phyloP scores from a whole-genome alignment of 441 rosid genomes.

The Syzygium syzygioides region DNA sequence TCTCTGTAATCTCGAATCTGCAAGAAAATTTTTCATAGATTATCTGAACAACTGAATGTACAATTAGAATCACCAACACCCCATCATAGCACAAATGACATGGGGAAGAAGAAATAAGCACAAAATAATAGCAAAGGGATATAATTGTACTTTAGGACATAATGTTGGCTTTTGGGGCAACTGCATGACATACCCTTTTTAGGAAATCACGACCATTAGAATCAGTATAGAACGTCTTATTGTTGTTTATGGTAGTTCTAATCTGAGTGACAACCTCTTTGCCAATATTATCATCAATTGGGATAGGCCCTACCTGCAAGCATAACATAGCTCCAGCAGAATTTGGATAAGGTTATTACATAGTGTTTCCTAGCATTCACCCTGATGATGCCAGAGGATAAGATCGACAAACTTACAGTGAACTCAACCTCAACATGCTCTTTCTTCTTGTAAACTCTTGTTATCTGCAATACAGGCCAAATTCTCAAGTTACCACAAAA shows the following conservation, averaged over 20 bases:
- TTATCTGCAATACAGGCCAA: conserved; percentile 41
- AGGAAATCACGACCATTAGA: conserved; percentile 98
- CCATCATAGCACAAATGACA: neutral
- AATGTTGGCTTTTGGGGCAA: neutral
- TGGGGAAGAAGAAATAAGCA: neutral
- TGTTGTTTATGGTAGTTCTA: conserved; percentile 52
- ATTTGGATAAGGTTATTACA: neutral
- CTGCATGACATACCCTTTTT: conserved; percentile 56
- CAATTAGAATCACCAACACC: neutral
- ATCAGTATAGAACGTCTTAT: conserved; percentile 88
- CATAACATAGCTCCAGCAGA: neutral
- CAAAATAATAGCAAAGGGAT: neutral
- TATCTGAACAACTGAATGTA: neutral
- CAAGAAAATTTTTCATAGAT: neutral
- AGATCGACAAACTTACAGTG: conserved; percentile 54
- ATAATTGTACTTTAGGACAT: neutral
- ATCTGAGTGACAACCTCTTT: conserved; percentile 88
- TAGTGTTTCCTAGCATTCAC: neutral
- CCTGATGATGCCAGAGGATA: neutral
- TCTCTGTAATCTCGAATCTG: conserved; percentile 72
- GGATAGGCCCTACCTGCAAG: conserved; percentile 80
- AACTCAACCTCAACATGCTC: conserved; percentile 98
- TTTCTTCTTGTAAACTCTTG: conserved; percentile 76
- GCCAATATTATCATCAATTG: conserved; percentile 74
- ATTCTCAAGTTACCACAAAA: neutral